phyloP scores from a whole-genome alignment of 352 stramenopile genomes.

The Pythium dissotocum region DNA sequence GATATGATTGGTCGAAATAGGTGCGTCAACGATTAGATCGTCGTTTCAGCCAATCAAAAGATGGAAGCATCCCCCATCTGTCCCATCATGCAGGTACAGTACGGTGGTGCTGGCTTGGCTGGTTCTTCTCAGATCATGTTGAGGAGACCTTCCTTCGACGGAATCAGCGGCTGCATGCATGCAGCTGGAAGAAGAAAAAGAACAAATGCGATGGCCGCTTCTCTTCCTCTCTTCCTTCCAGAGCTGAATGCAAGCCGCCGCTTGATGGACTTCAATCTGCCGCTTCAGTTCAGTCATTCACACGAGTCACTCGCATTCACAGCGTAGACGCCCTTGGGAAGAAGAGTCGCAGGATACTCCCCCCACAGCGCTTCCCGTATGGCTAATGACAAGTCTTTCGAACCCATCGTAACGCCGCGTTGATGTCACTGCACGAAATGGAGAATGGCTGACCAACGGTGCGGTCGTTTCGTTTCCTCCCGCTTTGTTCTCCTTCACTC shows the following conservation, averaged over 20 bases:
- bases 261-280: not conserved
- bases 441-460: no score
- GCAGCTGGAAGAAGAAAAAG: not conserved
- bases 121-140: constrained; percentile 2
- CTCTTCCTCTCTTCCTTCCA: not conserved
- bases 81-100: not conserved
- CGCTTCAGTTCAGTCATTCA: not conserved
- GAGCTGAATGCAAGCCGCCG: not conserved
- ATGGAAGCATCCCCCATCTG: not conserved
- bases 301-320: no score
- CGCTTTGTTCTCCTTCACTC: no score
- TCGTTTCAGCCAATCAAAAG: constrained; percentile 10
- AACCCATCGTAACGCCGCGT: no score
- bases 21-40: not conserved
- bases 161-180: not conserved
- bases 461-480: no score
- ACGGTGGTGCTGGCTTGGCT: not conserved
- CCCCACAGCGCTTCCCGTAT: no score
- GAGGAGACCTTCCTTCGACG: not conserved
- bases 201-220: not conserved
- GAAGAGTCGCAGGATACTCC: no score
- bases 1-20: not conserved
- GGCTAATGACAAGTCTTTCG: no score
- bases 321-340: no score
- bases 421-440: no score